Evolutionary conservation across 495 filamentous ascomycete species (phyloP).

Genomic region (Hyaloscypha finlandica): DNA sequence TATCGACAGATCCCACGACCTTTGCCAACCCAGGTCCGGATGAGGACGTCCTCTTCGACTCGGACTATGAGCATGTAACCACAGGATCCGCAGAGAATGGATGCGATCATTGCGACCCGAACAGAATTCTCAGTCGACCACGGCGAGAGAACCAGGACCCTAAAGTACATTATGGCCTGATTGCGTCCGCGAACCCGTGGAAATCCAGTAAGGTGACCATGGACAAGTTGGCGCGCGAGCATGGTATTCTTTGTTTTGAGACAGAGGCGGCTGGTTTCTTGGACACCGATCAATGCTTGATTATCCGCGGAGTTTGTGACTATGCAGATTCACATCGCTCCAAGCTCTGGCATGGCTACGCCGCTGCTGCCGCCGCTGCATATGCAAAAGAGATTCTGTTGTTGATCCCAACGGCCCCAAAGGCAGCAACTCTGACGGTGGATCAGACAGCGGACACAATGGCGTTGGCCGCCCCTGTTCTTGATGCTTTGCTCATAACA

Average conservation of each 20-base stretch:
- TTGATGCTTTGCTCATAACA: conserved; percentile 26
- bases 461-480: conserved; percentile 20
- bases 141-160: not conserved
- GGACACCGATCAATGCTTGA: conserved; percentile 35
- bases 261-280: conserved; percentile 5
- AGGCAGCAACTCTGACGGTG: no score
- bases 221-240: conserved; percentile 22
- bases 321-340: conserved; percentile 42
- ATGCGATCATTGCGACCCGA: not conserved
- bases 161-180: not conserved
- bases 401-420: not conserved
- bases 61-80: conserved; percentile 18
- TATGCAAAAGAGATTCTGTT: conserved; percentile 38
- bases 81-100: not conserved
- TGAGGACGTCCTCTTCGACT: conserved; percentile 38
- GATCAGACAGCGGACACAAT: no score
- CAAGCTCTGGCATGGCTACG: conserved; percentile 37
- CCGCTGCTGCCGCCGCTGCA: conserved; percentile 36
- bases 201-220: no score
- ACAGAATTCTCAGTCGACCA: not conserved
- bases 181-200: not conserved
- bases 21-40: conserved; percentile 31
- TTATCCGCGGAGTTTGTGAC: conserved; percentile 41
- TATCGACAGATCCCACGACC: no score
- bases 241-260: conserved; percentile 35